Base-by-base conservation (phyloP, 2,329 filamentous ascomycete species). In the Alternaria metachromatica region DNA sequence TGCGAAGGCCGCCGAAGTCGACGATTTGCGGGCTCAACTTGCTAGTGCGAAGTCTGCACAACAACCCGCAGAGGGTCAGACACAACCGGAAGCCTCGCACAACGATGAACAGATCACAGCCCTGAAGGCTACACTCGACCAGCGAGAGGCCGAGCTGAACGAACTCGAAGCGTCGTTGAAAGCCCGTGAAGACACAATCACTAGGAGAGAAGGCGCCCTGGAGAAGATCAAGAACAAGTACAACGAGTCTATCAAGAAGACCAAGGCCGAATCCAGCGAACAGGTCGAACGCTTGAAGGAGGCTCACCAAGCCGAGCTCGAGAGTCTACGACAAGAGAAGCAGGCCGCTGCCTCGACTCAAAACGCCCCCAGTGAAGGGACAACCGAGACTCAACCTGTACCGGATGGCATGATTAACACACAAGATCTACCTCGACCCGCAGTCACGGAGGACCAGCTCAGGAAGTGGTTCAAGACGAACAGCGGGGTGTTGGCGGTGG, bases 211-310 rank as follows among this genome's bases (percentile, higher is more conserved):
- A 30, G 64, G 80, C n/a, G 71, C 72, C 57, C 65, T 65, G 20
- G 67, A 67, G 10, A 63, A 62, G 10, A 48, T 74, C 11, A 77
- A 83, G 1, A 85, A 87, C 58, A 87, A 89, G 64, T 82, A 91
- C 15, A 91, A 94, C 73, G 86, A 88, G 28, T 88, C 86, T 11
- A 84, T 92, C 63, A 91, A 91, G 72, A 83, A 86, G 56, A 65
- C 71, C 55, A 65, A 64, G 10, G 65, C 65, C n/a, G 67, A 71
- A 33, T 64, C 64, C 3, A 65, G 70, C 21, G 64, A 69, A 30
- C 84, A 82, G 13, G 71, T 76, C 46, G 71, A 72, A 44, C 77
- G 83, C 59, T 83, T 87, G 57, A 81, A 84, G 51, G 80, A 74
- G 11, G 75, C 79, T 56, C 78, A 80, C 46, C 71, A 74, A 25